These are phyloP conservation scores for Diplodia seriata DNA, from an alignment of 2,329 filamentous ascomycete species.

Conservation along the genomic window DNA sequence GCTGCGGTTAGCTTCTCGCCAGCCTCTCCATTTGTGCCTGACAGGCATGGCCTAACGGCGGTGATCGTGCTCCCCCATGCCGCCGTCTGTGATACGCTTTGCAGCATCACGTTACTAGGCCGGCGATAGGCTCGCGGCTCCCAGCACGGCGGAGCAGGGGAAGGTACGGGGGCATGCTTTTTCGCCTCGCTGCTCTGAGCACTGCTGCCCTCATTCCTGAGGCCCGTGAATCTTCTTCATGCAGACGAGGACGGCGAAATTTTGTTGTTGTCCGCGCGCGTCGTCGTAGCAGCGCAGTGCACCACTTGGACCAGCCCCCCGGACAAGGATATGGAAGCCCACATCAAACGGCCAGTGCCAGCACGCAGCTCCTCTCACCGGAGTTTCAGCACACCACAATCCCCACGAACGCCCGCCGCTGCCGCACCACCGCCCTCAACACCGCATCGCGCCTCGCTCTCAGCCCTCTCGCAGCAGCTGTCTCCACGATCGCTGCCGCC, in stretches of 20 bases:
- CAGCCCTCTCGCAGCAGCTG: background rate
- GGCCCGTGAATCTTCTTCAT: constrained; percentile 13
- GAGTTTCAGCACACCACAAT: constrained; percentile 31
- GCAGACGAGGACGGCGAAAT: constrained; percentile 20
- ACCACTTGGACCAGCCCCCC: constrained; percentile 29
- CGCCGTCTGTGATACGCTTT: constrained; percentile 30
- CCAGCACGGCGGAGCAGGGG: constrained; percentile 19
- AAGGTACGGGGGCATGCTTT: background rate
- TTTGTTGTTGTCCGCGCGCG: constrained; percentile 29
- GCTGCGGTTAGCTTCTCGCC: constrained; percentile 8
- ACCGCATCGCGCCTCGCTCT: constrained; percentile 16
- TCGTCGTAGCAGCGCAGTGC: constrained; percentile 27
- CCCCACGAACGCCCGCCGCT: constrained; percentile 25
- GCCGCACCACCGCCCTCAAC: constrained; percentile 27
- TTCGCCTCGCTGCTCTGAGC: constrained; percentile 4
- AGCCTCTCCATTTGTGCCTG: constrained; percentile 26
- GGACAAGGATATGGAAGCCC: constrained; percentile 30
- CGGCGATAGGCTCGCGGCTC: constrained; percentile 19
- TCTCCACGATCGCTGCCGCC: constrained; percentile 23
- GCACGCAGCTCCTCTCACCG: constrained; percentile 30
- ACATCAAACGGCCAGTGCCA: constrained; percentile 30
- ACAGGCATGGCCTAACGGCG: constrained; percentile 26
- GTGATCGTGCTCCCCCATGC: constrained; percentile 23
- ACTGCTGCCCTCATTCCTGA: background rate
- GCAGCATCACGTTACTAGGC: constrained; percentile 28